phyloP scores from a whole-genome alignment of 2,329 filamentous ascomycete species.

The Fusarium longipes region DNA sequence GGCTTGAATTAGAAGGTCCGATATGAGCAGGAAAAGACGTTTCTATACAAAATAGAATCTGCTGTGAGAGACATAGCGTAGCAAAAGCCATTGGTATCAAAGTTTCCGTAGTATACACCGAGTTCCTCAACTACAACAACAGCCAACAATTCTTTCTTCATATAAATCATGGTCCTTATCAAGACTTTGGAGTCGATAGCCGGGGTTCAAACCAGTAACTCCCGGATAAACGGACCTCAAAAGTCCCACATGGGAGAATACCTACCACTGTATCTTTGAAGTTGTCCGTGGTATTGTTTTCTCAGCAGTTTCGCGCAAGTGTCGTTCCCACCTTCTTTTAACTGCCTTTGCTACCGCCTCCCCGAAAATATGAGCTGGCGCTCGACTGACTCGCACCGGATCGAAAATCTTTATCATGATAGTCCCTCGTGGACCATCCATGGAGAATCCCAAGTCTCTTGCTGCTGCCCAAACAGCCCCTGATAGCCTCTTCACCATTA shows the following conservation, averaged over 20 bases:
- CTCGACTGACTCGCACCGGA: slow-evolving; percentile 28
- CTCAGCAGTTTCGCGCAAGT: slow-evolving; percentile 1
- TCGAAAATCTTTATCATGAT: slow-evolving; percentile 32
- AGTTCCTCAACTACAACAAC: not conserved
- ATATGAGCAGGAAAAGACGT: too few relatives aligned
- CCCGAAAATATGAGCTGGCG: slow-evolving; percentile 41
- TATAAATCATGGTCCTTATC: not conserved
- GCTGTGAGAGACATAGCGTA: not conserved
- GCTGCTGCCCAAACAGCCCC: slow-evolving; percentile 46
- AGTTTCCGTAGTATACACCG: not conserved
- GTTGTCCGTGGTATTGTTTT: not conserved
- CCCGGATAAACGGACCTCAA: not conserved
- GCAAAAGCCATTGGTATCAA: slow-evolving; percentile 1
- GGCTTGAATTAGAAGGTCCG: not conserved
- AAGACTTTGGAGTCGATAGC: not conserved
- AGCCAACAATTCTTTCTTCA: not conserved
- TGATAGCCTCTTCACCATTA: slow-evolving; percentile 44
- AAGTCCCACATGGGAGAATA: not conserved
- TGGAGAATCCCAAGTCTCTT: slow-evolving; percentile 44
- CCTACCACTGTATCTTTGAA: not conserved
- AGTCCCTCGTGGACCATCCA: slow-evolving; percentile 32
- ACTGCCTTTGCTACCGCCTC: slow-evolving; percentile 38
- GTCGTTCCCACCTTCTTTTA: slow-evolving; percentile 27
- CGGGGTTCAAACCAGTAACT: not conserved
- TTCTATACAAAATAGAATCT: not conserved